Percentiles rank a stretch among this genome's conserved stretches.
phyloP scores from a whole-genome alignment of 2,329 filamentous ascomycete species.

The Curvularia lunata region DNA sequence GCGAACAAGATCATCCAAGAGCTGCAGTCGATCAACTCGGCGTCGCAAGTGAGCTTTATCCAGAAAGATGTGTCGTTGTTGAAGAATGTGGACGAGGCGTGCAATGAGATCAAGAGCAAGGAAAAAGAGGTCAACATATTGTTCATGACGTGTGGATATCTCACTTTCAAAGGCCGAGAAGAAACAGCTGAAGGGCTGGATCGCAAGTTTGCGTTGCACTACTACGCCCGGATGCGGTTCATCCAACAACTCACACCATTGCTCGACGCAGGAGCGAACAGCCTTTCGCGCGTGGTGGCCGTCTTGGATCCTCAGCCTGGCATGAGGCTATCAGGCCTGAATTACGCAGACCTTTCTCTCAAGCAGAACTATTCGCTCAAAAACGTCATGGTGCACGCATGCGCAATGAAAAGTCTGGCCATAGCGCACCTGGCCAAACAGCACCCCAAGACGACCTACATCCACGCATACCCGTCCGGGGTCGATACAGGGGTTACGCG shows the following conservation, averaged over 20 bases:
- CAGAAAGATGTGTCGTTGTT: conserved; percentile 52
- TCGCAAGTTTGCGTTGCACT: conserved; percentile 40
- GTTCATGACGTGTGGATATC: conserved; percentile 60
- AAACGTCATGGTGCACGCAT: conserved; percentile 33
- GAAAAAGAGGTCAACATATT: conserved; percentile 63
- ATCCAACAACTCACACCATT: conserved; percentile 48
- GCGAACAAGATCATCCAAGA: conserved; percentile 48
- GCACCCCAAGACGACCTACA: conserved; percentile 31
- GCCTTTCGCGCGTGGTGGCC: conserved; percentile 40
- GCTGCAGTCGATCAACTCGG: conserved; percentile 48
- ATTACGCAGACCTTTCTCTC: conserved; percentile 37
- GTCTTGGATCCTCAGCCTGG: conserved; percentile 38
- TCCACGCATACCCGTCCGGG: conserved; percentile 37
- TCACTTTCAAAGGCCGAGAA: conserved; percentile 51
- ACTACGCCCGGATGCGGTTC: conserved; percentile 50
- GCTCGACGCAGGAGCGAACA: conserved; percentile 28
- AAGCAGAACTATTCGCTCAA: conserved; percentile 34
- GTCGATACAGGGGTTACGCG: conserved; percentile 32
- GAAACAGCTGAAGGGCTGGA: conserved; percentile 49
- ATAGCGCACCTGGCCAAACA: conserved; percentile 31
- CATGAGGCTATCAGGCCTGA: conserved; percentile 14
- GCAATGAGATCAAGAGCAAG: conserved; percentile 56
- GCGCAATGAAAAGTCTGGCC: conserved; percentile 37
- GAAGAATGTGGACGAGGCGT: conserved; percentile 52
- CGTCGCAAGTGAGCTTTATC: conserved; percentile 50